Evolutionary conservation across 2,329 filamentous ascomycete genomes (phyloP), one percentile per base, ranked within the genome.

Genomic region (Plectosphaerella sp.): DNA sequence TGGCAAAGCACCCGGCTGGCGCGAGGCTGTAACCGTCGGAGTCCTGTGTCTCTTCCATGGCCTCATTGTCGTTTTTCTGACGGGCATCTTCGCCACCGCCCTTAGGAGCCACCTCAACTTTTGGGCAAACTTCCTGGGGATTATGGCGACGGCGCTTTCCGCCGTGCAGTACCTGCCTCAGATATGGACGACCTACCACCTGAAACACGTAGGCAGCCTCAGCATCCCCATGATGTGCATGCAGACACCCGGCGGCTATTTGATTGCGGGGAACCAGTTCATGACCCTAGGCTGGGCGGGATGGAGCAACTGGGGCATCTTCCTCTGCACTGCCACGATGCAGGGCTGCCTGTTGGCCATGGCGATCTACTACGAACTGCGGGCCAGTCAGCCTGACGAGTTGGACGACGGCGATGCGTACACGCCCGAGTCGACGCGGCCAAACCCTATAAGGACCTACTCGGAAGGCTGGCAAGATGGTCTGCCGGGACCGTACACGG

Each of bases 141-240:
- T 96, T 54, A 82, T 89, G 66, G 85, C 90, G 16, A 88, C 90
- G 0, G 70, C 83, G 1, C 82, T 99, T 5, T 89, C 94, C 1
- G 87, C 83, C 0, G 80, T 97, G 20, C 94, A 99, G 71, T 99
- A 97, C 69, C 75, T 99, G 15, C 94, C 94, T 0, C 94, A 99
- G 71, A 96, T 99, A 58, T 91, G 86, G 73, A 97, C 89, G 49
- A 99, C 94, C 0, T 95, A 89, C 72, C 81, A 77, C 49, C 75
- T 97, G 53, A 88, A 93, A 65, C 87, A 92, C 61, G 88, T 96
- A 2, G 91, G 91, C 51, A 96, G 91, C 67, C 73, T 99, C 61
- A 96, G 91, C 63, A 94, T 99, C 52, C 87, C 91, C 5, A 97
- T 97, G 88, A 97, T 99, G 92, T 88, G 89, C 66, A 96, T 99